These are phyloP conservation scores for Botryotinia calthae DNA, from an alignment of 2,329 filamentous ascomycete species.

Conservation along the genomic window DNA sequence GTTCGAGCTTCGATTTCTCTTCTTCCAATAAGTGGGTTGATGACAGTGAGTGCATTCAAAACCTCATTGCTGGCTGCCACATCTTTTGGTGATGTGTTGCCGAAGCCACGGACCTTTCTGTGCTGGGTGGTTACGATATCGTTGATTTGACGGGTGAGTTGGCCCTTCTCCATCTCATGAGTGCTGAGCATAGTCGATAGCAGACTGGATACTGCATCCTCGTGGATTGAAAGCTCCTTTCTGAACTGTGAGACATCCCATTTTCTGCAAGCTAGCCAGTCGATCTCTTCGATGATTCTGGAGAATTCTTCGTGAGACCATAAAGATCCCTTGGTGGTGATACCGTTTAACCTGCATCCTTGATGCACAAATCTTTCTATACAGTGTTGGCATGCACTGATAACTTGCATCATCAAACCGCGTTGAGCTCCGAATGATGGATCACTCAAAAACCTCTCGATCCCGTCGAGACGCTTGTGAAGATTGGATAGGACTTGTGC, in stretches of 20 bases:
- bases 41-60: slow-evolving; percentile 18
- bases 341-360: slow-evolving; percentile 15
- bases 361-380: slow-evolving; percentile 21
- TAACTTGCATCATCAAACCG: slow-evolving; percentile 20
- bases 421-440: slow-evolving; percentile 10
- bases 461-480: slow-evolving; percentile 12
- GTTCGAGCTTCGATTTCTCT: slow-evolving; percentile 18
- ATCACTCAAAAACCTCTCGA: slow-evolving; percentile 19
- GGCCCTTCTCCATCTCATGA: slow-evolving; percentile 12
- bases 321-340: slow-evolving; percentile 18
- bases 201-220: slow-evolving; percentile 15
- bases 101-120: slow-evolving; percentile 10
- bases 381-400: slow-evolving; percentile 17
- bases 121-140: slow-evolving; percentile 19
- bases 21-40: slow-evolving; percentile 14
- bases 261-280: slow-evolving; percentile 18
- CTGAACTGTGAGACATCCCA: slow-evolving; percentile 19
- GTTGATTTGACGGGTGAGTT: slow-evolving; percentile 18
- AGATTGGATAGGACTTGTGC: slow-evolving; percentile 15
- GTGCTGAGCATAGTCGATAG: slow-evolving; percentile 13
- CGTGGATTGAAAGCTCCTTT: slow-evolving; percentile 17
- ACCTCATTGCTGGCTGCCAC: slow-evolving; percentile 3
- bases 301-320: slow-evolving; percentile 18
- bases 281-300: slow-evolving; percentile 10
- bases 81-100: slow-evolving; percentile 2